phyloP scores from a whole-genome alignment of 2,329 filamentous ascomycete species.

The Akanthomyces uredinophilus region DNA sequence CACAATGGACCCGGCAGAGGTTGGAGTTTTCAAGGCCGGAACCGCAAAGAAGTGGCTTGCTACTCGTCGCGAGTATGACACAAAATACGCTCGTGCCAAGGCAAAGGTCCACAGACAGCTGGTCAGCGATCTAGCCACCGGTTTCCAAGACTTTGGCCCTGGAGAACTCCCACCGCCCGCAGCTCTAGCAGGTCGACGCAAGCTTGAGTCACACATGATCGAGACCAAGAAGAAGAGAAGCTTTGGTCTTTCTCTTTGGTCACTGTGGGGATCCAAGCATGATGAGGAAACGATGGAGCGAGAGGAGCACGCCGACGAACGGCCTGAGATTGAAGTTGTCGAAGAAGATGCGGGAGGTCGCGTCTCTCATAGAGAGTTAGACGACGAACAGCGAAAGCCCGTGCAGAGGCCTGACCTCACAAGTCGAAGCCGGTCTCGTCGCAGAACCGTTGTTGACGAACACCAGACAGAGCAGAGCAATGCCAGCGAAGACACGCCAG shows the following conservation, averaged over 20 bases:
- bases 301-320: slow-evolving; percentile 46
- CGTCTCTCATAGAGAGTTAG: slow-evolving; percentile 18
- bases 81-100: slow-evolving; percentile 63
- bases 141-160: slow-evolving; percentile 63
- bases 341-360: slow-evolving; percentile 35
- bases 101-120: slow-evolving; percentile 68
- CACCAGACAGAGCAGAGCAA: slow-evolving; percentile 37
- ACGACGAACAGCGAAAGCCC: slow-evolving; percentile 35
- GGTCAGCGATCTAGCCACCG: slow-evolving; percentile 64
- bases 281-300: slow-evolving; percentile 68
- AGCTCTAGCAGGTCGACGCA: slow-evolving; percentile 69
- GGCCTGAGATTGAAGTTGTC: slow-evolving; percentile 27
- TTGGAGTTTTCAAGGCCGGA: slow-evolving; percentile 75
- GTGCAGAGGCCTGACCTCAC: slow-evolving; percentile 19
- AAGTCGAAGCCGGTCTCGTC: slow-evolving; percentile 38
- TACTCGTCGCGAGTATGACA: slow-evolving; percentile 68
- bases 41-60: slow-evolving; percentile 81
- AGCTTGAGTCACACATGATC: slow-evolving; percentile 34
- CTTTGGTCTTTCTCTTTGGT: slow-evolving; percentile 77
- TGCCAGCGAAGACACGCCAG: slow-evolving; percentile 36
- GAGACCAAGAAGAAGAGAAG: slow-evolving; percentile 59
- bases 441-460: slow-evolving; percentile 46
- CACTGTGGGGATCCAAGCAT: slow-evolving; percentile 81
- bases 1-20: slow-evolving; percentile 54
- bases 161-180: slow-evolving; percentile 79